A percentile compares a stretch with the other conserved stretches of the same genome.
Evolutionary conservation across 2,329 filamentous ascomycete species (phyloP).

Genomic region (Arthroderma uncinatum): DNA sequence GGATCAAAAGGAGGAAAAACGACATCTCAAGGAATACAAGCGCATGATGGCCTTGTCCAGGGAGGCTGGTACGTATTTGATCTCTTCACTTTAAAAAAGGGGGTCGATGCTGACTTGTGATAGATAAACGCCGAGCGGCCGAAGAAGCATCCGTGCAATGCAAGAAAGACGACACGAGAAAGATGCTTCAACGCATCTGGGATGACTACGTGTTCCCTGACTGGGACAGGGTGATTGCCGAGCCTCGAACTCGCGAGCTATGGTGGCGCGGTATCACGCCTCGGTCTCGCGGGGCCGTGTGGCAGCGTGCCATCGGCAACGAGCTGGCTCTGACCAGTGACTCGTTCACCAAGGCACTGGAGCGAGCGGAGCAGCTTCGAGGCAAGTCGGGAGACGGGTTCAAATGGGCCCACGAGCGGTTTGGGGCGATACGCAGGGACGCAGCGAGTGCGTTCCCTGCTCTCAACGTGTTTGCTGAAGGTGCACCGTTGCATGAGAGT

Average conservation of each 20-base stretch:
- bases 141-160: conserved; percentile 38
- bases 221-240: conserved; percentile 45
- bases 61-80: conserved; percentile 41
- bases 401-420: conserved; percentile 40
- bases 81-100: not conserved
- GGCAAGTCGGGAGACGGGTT: conserved; percentile 33
- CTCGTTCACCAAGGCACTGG: conserved; percentile 47
- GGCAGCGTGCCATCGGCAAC: conserved; percentile 51
- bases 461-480: conserved; percentile 46
- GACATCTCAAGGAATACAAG: conserved; percentile 65
- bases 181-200: conserved; percentile 49
- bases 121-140: conserved; percentile 41
- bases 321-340: conserved; percentile 46
- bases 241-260: conserved; percentile 47
- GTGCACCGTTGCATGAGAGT: conserved; percentile 44
- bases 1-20: conserved; percentile 79
- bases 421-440: conserved; percentile 44
- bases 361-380: conserved; percentile 42
- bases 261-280: conserved; percentile 55
- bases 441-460: conserved; percentile 47
- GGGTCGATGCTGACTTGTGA: conserved; percentile 11
- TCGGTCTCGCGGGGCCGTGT: conserved; percentile 45
- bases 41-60: conserved; percentile 53
- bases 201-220: conserved; percentile 50
- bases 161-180: conserved; percentile 42